Base-by-base conservation (phyloP, 2,329 filamentous ascomycete genomes). In the Paecilomyces niveus region DNA sequence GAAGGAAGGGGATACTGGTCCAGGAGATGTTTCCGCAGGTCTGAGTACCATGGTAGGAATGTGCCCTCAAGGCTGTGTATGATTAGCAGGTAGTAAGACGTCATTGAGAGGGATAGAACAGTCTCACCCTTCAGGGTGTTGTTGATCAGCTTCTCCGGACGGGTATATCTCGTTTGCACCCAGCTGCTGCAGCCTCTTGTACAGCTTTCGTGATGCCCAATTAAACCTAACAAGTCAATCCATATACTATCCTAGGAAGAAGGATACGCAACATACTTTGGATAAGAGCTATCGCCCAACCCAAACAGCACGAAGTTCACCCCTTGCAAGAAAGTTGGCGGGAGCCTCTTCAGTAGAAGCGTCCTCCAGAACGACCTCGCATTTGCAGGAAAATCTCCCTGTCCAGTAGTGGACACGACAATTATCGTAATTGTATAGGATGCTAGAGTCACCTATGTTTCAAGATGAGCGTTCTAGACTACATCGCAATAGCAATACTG, bases 221-320 rank as follows among this genome's bases (percentile, higher is more conserved):
- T 99, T 99, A 75, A 91, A 96, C 68, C 89, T 93, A 61, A 3
- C 5, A 2, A 51, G 31, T 63, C n/a, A 64, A 58, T 32, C 56
- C 22, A 58, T 9, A 1, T 18, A 52, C 13, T 15, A 55, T 15
- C 15, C 22, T 13, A n/a, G 24, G n/a, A 22, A 31, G 24, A 21
- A 45, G 8, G 5, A 22, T 45, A 31, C 2, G 21, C 10, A n/a
- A 70, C 83, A 63, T 79, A 94, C 87, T 95, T 93, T 58, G 89
- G 83, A 80, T 99, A 99, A 1, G 92, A 96, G 68, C 89, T 96
- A 74, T 99, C 94, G 0, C 94, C 94, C 0, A 97, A 81, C 0
- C 94, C 94, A 78, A 97, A 96, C 0, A 88, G 89, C 2, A 90
- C 88, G 74, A 96, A 97, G 1, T 79, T 81, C 61, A 96, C 77